Evolutionary conservation across 1,139 yeast species (phyloP).

Genomic region (Pichia sp.): DNA sequence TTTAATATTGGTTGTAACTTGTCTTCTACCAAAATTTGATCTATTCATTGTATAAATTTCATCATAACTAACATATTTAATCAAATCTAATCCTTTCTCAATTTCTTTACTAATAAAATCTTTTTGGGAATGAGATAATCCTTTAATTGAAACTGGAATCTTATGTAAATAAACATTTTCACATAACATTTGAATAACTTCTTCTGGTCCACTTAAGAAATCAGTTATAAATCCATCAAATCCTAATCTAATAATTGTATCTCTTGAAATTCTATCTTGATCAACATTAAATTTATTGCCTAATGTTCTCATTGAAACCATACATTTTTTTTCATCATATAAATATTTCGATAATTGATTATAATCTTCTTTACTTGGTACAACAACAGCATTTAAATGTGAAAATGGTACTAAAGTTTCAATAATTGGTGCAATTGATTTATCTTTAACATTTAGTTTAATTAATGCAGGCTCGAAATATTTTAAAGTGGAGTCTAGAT

Average conservation of each 20-base stretch:
- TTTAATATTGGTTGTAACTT: constrained; percentile 34
- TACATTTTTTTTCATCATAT: constrained; percentile 32
- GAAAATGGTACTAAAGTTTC: constrained; percentile 52
- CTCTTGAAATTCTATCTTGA: constrained; percentile 28
- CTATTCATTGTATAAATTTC: constrained; percentile 42
- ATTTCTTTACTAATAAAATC: constrained; percentile 25
- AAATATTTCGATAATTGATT: constrained; percentile 36
- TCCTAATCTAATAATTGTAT: constrained; percentile 43
- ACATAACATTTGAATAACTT: constrained; percentile 71
- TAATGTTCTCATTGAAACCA: constrained; percentile 43
- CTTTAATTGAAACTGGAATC: constrained; percentile 54
- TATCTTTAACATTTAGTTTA: constrained; percentile 49
- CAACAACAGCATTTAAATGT: constrained; percentile 53
- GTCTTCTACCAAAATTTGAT: constrained; percentile 56
- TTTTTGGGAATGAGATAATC: constrained; percentile 38
- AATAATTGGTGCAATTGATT: constrained; percentile 44
- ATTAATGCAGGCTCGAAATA: constrained; percentile 77
- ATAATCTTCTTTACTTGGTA: constrained; percentile 39
- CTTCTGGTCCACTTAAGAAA: constrained; percentile 63
- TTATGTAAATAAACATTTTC: constrained; percentile 50
- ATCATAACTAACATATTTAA: constrained; percentile 56
- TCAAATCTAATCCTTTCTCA: constrained; percentile 39
- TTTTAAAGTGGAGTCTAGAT: constrained; percentile 15
- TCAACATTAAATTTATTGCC: constrained; percentile 22
- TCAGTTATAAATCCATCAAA: constrained; percentile 79